Evolutionary conservation across 2,329 filamentous ascomycete species (phyloP).

Genomic region (Tolypocladium tundrense): DNA sequence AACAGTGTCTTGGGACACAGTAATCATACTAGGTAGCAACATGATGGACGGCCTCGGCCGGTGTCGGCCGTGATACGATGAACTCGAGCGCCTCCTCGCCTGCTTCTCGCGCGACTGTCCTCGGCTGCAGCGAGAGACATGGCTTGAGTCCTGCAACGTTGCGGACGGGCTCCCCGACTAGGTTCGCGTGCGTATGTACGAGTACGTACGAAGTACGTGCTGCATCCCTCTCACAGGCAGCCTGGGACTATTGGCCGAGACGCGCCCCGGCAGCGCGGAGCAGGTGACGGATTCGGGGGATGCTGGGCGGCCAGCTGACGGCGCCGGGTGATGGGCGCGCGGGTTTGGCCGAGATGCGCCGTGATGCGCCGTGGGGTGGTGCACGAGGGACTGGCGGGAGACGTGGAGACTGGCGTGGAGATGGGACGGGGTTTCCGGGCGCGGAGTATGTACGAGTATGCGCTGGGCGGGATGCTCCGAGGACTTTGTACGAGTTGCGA

Average conservation of each 20-base stretch:
- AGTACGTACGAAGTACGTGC: not conserved
- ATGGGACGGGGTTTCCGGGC: not conserved
- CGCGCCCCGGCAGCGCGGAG: not conserved
- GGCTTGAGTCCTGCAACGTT: not conserved
- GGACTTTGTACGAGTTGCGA: not conserved
- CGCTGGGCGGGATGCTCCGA: too few species aligned
- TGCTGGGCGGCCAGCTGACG: not conserved
- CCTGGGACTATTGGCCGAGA: not conserved
- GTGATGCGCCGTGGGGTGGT: not conserved
- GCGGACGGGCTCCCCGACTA: not conserved
- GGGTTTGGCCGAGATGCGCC: constrained; percentile 1
- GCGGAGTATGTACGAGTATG: too few species aligned
- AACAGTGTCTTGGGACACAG: not conserved
- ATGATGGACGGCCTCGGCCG: not conserved
- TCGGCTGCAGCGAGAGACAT: not conserved
- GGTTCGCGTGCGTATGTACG: not conserved
- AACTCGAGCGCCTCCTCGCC: not conserved
- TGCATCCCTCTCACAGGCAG: not conserved
- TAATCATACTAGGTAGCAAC: not conserved
- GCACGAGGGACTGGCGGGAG: not conserved
- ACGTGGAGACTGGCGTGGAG: not conserved
- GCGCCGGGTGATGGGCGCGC: not conserved
- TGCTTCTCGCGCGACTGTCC: not conserved
- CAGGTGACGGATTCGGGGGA: not conserved
- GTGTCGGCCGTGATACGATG: not conserved